phyloP scores from a whole-genome alignment of 139 green algal species.

The Ostreobium quekettii region DNA sequence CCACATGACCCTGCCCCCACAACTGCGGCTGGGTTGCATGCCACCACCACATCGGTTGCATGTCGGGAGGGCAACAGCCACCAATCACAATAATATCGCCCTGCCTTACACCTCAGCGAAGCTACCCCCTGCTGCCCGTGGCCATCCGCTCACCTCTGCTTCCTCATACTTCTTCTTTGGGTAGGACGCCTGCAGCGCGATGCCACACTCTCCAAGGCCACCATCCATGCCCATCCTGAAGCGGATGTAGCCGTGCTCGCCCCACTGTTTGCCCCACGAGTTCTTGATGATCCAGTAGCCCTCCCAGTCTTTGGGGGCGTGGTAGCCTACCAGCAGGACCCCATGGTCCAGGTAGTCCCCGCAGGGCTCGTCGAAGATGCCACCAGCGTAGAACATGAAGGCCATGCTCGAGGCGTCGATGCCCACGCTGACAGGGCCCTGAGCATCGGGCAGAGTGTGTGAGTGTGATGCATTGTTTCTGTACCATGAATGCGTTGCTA shows the following conservation, averaged over 20 bases:
- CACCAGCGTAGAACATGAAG: conserved; percentile 15
- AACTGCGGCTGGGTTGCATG: too few species aligned
- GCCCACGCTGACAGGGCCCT: conserved; percentile 16
- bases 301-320: conserved; percentile 41
- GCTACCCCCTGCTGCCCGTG: too few species aligned
- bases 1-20: too few species aligned
- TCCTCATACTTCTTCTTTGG: too few species aligned
- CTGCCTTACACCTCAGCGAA: too few species aligned
- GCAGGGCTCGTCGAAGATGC: conserved; percentile 51
- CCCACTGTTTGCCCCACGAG: conserved; percentile 83
- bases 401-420: background rate
- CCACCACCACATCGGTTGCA: too few species aligned
- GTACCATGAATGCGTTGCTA: too few species aligned
- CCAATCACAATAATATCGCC: too few species aligned
- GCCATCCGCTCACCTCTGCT: too few species aligned
- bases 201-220: conserved; percentile 78
- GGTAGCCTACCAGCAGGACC: conserved; percentile 92
- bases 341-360: conserved; percentile 87
- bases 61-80: too few species aligned
- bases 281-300: conserved; percentile 99
- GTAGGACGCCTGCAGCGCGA: conserved; percentile 81
- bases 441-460: too few species aligned
- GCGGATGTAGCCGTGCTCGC: conserved; percentile 84
- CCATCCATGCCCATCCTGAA: conserved; percentile 28
- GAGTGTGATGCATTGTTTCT: too few species aligned